Evolutionary conservation across 2,329 filamentous ascomycete species (phyloP), one percentile per base, ranked within the genome.

Genomic region (Akanthomyces lecanii): DNA sequence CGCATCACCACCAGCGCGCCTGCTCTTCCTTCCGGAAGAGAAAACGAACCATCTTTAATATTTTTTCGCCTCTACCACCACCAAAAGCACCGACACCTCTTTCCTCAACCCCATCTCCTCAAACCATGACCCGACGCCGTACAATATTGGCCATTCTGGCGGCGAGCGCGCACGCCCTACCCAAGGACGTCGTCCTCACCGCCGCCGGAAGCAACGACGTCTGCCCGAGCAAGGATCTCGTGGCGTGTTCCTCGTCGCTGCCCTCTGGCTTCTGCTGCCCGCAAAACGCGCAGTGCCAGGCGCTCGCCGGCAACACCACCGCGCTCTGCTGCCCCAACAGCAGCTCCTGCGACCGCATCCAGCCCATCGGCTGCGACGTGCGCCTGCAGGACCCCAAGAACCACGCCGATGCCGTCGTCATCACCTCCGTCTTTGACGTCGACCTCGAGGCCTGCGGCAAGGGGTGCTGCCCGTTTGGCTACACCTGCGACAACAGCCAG

Each of bases 401-500:
- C 21, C 76, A 85, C 66, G 85, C 86, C 12, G 75, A 78, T 30
- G 85, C 85, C 38, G 78, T 82, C 33, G 77, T 92, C 69, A 90
- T 91, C 75, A 89, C 89, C 0, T 85, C 84, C 11, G 81, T 85
- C 10, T 82, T 89, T 36, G 78, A 79, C 21, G 79, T 82, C 11
- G 75, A 78, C 12, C 77, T 92, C 16, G 74, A 77, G 2, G 79
- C 75, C 23, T 92, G 90, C 68, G 87, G 82, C 16, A 71, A 69
- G 21, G 73, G 65, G n/a, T 93, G 89, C 74, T 93, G 90, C 71
- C 89, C 90, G 0, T 87, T 88, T 73, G 90, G 90, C 3, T 92
- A 88, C 75, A 76, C 78, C 1, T 93, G 90, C 75, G 71, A 71
- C 59, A 72, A 74, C 56, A 5, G 21, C 6, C 63, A 76, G 65